A percentile compares a stretch with the other conserved stretches of the same genome.
Evolutionary conservation across 2,329 filamentous ascomycete genomes (phyloP).

Genomic region (Aspergillus versicolor): DNA sequence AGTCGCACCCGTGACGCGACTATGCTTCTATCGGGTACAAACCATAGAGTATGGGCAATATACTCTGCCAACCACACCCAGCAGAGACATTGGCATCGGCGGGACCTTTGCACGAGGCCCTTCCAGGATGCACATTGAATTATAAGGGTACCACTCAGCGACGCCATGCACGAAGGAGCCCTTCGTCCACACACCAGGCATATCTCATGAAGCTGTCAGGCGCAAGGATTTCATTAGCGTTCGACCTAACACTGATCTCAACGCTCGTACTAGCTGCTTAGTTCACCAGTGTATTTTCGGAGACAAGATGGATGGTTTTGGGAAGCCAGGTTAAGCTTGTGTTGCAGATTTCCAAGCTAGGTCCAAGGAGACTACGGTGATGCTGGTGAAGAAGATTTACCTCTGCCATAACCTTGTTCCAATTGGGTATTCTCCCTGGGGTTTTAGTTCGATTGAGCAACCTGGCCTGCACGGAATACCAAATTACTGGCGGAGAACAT

Average conservation of each 20-base stretch:
- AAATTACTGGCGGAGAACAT: no score
- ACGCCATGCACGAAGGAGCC: slow-evolving; percentile 49
- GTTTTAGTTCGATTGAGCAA: no score
- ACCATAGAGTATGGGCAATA: slow-evolving; percentile 50
- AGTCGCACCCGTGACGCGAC: slow-evolving; percentile 37
- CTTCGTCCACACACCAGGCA: slow-evolving; percentile 37
- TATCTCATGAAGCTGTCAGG: slow-evolving; percentile 35
- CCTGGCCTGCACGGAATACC: no score
- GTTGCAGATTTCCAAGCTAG: neutral
- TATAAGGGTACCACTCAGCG: slow-evolving; percentile 49
- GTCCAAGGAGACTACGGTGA: slow-evolving; percentile 42
- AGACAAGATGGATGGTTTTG: neutral
- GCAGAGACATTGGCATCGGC: no score
- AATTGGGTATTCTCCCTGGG: no score
- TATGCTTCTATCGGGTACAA: slow-evolving; percentile 55
- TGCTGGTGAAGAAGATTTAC: no score
- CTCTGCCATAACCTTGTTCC: no score
- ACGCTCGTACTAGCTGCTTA: slow-evolving; percentile 26
- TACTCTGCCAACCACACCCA: slow-evolving; percentile 37
- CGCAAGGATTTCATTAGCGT: slow-evolving; percentile 28
- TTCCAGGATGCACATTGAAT: no score
- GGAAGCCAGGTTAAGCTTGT: neutral
- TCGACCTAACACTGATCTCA: neutral
- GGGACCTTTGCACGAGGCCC: no score
- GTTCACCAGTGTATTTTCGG: slow-evolving; percentile 54